These are phyloP conservation scores for Chrysosporium keratinophilum DNA, from an alignment of 2,329 filamentous ascomycete species.

Conservation along the genomic window DNA sequence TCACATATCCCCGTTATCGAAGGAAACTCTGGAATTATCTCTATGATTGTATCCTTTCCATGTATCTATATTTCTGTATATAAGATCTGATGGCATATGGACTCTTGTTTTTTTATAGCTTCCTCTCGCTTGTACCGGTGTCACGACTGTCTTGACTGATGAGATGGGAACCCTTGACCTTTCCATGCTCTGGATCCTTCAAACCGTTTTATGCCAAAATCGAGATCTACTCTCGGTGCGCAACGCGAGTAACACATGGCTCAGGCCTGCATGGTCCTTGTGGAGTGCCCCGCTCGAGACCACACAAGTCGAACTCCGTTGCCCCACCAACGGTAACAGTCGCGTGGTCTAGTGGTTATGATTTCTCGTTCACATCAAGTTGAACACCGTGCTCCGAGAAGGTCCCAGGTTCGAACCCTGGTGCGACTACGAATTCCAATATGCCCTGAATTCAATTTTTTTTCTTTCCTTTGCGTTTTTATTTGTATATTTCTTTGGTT, in stretches of 20 bases:
- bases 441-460: neutral
- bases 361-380: conserved; percentile 6
- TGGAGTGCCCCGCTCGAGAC: too few relatives aligned
- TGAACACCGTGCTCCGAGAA: conserved; percentile 1
- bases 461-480: neutral
- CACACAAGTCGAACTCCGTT: neutral
- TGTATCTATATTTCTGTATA: conserved; percentile 10
- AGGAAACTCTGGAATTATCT: conserved; percentile 8
- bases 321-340: neutral
- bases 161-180: neutral
- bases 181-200: neutral
- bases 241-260: too few relatives aligned
- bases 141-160: neutral
- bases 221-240: neutral
- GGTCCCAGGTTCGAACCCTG: conserved; percentile 9
- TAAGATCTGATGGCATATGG: neutral
- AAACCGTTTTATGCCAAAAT: conserved; percentile 12
- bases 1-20: neutral
- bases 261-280: too few relatives aligned
- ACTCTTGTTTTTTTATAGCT: neutral
- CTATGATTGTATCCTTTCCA: conserved; percentile 1
- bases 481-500: neutral
- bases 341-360: conserved; percentile 10
- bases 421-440: neutral
- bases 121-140: neutral